Evolutionary conservation across 306 rosid genomes (phyloP).

Genomic region (Malus orientalis): DNA sequence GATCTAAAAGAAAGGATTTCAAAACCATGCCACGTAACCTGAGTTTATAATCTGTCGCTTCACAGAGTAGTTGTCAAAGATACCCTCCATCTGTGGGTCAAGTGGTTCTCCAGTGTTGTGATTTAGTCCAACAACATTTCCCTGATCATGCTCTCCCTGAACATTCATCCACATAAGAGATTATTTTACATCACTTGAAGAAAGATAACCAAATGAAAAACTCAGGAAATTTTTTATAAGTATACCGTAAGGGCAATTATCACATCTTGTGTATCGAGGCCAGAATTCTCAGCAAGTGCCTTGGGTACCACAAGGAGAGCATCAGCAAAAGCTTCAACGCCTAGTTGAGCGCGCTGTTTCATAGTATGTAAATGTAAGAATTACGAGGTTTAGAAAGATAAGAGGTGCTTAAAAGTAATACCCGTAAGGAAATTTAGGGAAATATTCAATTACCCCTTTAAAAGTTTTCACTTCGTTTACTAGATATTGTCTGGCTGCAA

Average conservation of each 20-base stretch:
- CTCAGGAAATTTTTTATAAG: background rate
- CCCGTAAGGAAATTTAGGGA: background rate
- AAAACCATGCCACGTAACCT: constrained; percentile 33
- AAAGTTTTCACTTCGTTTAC: constrained; percentile 82
- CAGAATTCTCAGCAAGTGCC: constrained; percentile 93
- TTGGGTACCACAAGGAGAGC: constrained; percentile 97
- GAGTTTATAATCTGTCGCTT: constrained; percentile 94
- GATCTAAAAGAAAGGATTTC: background rate
- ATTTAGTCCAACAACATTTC: constrained; percentile 73
- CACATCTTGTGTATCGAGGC: constrained; percentile 91
- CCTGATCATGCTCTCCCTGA: constrained; percentile 91
- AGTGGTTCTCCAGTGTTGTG: constrained; percentile 85
- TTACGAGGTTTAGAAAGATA: background rate
- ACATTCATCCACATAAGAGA: constrained; percentile 14
- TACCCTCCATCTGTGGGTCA: constrained; percentile 94
- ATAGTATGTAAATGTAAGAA: constrained; percentile 16
- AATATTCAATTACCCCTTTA: constrained; percentile 65
- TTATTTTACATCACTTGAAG: background rate
- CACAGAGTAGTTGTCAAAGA: constrained; percentile 89
- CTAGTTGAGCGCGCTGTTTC: constrained; percentile 95
- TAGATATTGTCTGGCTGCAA: constrained; percentile 86
- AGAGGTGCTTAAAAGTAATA: background rate
- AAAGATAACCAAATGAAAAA: background rate
- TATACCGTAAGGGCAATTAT: constrained; percentile 74
- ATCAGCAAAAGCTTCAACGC: constrained; percentile 90